Evolutionary conservation across 2,329 filamentous ascomycete species (phyloP).

Genomic region (Epichloe sp.): DNA sequence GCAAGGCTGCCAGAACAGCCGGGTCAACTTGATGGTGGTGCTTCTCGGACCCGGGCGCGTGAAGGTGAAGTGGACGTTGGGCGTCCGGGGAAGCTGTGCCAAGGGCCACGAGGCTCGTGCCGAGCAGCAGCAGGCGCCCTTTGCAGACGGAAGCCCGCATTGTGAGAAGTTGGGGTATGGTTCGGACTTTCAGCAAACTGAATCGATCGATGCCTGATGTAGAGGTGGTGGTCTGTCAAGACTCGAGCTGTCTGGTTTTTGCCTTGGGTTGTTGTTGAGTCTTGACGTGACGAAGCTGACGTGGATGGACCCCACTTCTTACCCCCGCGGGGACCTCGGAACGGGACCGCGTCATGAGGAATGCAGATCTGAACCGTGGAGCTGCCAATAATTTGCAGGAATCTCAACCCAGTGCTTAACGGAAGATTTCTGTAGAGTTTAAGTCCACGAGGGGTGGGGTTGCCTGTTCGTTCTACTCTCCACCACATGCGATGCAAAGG

Average conservation of each 20-base stretch:
- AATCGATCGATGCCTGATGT: too few species aligned
- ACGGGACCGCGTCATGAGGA: too few species aligned
- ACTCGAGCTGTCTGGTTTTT: background rate
- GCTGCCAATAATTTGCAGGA: too few species aligned
- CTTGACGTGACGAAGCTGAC: too few species aligned
- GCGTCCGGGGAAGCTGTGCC: background rate
- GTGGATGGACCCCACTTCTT: too few species aligned
- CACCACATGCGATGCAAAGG: background rate
- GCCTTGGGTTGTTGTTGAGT: too few species aligned
- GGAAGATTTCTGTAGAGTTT: too few species aligned
- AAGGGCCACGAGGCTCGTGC: background rate
- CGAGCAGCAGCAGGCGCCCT: background rate
- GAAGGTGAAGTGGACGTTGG: background rate
- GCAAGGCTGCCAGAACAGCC: conserved; percentile 13
- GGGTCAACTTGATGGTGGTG: conserved; percentile 9
- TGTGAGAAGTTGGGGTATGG: background rate
- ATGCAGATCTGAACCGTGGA: too few species aligned
- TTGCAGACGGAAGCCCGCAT: background rate
- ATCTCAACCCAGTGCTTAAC: too few species aligned
- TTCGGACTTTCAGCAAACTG: background rate
- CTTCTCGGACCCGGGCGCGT: background rate
- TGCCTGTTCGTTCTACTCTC: background rate
- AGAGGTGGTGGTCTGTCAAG: too few species aligned
- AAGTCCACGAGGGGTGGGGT: too few species aligned
- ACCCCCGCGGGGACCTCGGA: too few species aligned